phyloP scores from a whole-genome alignment of 192 early-diverging fungal species.

The Coemansia sp. region DNA sequence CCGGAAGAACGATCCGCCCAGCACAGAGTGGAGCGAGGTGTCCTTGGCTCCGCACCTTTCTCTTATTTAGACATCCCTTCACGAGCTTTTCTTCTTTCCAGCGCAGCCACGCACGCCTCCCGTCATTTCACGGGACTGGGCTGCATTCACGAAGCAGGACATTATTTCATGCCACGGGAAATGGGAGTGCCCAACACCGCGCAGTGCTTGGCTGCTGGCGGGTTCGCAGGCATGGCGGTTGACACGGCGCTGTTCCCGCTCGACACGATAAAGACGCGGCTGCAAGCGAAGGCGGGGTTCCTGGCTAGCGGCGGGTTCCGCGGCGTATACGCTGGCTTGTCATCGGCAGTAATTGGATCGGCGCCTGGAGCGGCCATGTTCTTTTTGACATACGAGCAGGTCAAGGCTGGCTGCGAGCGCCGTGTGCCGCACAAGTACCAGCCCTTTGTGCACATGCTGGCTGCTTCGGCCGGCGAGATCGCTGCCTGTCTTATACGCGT shows the following conservation, averaged over 20 bases:
- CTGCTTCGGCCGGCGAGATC: constrained; percentile 87
- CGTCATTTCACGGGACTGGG: neutral
- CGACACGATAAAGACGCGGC: constrained; percentile 95
- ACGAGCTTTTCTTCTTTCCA: too few species aligned
- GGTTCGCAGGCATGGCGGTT: constrained; percentile 84
- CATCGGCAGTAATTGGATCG: constrained; percentile 87
- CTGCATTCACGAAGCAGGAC: neutral
- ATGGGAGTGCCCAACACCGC: constrained; percentile 28
- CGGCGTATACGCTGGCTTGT: constrained; percentile 86
- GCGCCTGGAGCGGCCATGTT: constrained; percentile 85
- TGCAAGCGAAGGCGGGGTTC: constrained; percentile 85
- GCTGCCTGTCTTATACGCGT: constrained; percentile 89
- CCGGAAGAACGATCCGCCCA: too few species aligned
- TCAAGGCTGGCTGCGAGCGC: constrained; percentile 53
- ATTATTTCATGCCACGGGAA: constrained; percentile 11
- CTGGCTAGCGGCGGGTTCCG: constrained; percentile 78
- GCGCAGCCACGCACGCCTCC: too few species aligned
- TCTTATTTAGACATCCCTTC: neutral
- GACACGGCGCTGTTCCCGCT: constrained; percentile 92
- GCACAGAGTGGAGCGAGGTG: too few species aligned
- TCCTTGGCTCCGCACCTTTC: too few species aligned
- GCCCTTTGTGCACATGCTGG: constrained; percentile 77
- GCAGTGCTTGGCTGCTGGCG: constrained; percentile 72
- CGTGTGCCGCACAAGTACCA: constrained; percentile 41
- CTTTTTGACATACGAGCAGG: constrained; percentile 87